These are phyloP conservation scores for Ambrosia artemisiifolia DNA, from an alignment of 129 eudicot genomes.

Conservation along the genomic window DNA sequence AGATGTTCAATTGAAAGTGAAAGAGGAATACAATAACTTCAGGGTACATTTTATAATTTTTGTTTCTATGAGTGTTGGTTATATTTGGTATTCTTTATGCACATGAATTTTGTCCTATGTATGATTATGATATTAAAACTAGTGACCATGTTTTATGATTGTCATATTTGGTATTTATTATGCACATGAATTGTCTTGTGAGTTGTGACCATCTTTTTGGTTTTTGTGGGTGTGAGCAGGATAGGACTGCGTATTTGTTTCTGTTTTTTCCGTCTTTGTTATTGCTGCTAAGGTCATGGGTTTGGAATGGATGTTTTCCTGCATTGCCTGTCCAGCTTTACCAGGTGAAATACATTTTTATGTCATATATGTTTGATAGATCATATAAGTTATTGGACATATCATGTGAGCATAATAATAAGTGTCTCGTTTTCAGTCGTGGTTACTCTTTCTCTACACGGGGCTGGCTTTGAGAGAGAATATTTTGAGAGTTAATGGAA, in stretches of 20 bases:
- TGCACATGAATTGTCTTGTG: slow-evolving; percentile 1
- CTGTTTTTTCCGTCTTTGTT: slow-evolving; percentile 75
- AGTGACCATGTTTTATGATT: neutral
- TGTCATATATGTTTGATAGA: neutral
- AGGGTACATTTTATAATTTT: slow-evolving; percentile 42
- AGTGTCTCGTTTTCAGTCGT: slow-evolving; percentile 59
- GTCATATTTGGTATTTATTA: neutral
- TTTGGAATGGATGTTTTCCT: slow-evolving; percentile 92
- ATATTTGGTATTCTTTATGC: slow-evolving; percentile 2
- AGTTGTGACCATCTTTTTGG: neutral
- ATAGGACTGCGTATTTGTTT: slow-evolving; percentile 77
- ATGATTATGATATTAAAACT: too few species aligned
- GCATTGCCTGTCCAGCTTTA: slow-evolving; percentile 92
- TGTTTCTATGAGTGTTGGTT: neutral
- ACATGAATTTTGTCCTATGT: neutral
- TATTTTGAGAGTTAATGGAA: slow-evolving; percentile 87
- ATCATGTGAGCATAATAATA: neutral
- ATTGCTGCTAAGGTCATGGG: slow-evolving; percentile 54
- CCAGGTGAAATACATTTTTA: slow-evolving; percentile 48
- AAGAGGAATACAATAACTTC: slow-evolving; percentile 86
- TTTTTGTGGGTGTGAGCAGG: slow-evolving; percentile 52
- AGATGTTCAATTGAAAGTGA: slow-evolving; percentile 88
- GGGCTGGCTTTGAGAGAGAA: slow-evolving; percentile 92
- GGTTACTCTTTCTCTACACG: slow-evolving; percentile 87
- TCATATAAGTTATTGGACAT: neutral